Evolutionary conservation across 2,329 filamentous ascomycete species (phyloP).

Genomic region (Stemphylium beticola): DNA sequence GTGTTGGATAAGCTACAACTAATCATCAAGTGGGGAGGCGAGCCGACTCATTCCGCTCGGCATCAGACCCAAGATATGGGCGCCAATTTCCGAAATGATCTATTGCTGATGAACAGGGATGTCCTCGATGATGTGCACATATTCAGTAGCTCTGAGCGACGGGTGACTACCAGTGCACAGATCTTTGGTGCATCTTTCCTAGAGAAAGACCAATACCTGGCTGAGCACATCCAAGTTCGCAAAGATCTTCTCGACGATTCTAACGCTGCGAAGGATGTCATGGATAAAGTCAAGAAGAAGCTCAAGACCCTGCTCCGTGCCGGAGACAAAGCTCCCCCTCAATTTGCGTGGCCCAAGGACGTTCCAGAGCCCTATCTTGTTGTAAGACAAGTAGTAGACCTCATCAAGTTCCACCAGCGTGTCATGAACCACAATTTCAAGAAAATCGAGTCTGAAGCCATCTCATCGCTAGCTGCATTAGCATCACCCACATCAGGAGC

Average conservation of each 20-base stretch:
- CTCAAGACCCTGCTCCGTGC: conserved; percentile 89
- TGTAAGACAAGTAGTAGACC: conserved; percentile 85
- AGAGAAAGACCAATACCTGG: conserved; percentile 80
- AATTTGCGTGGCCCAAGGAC: conserved; percentile 97
- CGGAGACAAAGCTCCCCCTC: conserved; percentile 89
- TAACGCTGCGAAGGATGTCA: conserved; percentile 97
- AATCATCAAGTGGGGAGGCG: conserved; percentile 98
- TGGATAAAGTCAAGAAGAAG: conserved; percentile 99
- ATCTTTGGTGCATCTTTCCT: conserved; percentile 93
- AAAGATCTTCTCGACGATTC: conserved; percentile 97
- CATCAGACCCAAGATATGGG: conserved; percentile 96
- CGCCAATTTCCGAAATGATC: conserved; percentile 93
- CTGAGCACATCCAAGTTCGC: conserved; percentile 86
- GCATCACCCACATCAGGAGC: conserved; percentile 31
- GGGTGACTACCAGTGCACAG: conserved; percentile 93
- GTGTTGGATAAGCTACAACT: conserved; percentile 95
- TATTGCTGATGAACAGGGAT: conserved; percentile 90
- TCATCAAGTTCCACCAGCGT: conserved; percentile 96
- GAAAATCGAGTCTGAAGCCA: conserved; percentile 72
- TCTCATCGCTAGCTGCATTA: conserved; percentile 63
- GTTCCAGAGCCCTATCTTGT: conserved; percentile 95
- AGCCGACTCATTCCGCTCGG: conserved; percentile 94
- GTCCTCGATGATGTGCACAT: conserved; percentile 91
- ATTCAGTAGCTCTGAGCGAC: conserved; percentile 92
- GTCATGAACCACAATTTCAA: conserved; percentile 95